Conservation (phyloP, 352 stramenopile species). For the Globisporangium cylindrosporum region DNA sequence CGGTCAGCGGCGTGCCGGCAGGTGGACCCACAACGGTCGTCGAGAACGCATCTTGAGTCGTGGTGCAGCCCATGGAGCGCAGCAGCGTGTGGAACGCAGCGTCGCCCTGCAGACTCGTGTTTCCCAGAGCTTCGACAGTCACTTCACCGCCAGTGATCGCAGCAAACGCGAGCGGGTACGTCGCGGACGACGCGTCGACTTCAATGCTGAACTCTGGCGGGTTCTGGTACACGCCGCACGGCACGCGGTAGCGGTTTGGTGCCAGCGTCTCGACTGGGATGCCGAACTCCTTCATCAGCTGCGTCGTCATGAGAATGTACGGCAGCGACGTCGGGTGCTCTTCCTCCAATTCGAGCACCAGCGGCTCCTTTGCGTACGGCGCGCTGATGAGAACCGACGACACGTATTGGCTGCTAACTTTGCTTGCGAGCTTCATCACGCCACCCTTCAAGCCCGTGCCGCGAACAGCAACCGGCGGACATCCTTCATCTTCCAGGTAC, state of each 20-base stretch:
- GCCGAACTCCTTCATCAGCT: slow-evolving; percentile 97
- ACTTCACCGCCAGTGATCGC: slow-evolving; percentile 95
- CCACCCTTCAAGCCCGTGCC: slow-evolving; percentile 73
- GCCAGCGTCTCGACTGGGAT: slow-evolving; percentile 90
- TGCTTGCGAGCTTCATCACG: slow-evolving; percentile 87
- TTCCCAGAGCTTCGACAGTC: slow-evolving; percentile 93
- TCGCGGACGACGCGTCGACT: slow-evolving; percentile 95
- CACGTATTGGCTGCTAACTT: slow-evolving; percentile 95
- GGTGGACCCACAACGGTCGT: slow-evolving; percentile 78
- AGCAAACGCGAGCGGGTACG: slow-evolving; percentile 95
- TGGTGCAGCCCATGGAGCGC: slow-evolving; percentile 75
- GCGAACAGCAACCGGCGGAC: slow-evolving; percentile 75
- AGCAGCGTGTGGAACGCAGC: slow-evolving; percentile 92
- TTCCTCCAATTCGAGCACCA: slow-evolving; percentile 91
- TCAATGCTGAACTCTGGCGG: slow-evolving; percentile 82
- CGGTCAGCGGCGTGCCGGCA: slow-evolving; percentile 66
- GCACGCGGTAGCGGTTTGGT: slow-evolving; percentile 72
- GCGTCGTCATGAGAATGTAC: slow-evolving; percentile 93
- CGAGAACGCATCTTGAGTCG: slow-evolving; percentile 50
- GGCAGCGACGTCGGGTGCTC: slow-evolving; percentile 96
- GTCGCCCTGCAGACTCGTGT: slow-evolving; percentile 93
- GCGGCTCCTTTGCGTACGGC: slow-evolving; percentile 76
- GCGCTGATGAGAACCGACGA: slow-evolving; percentile 95
- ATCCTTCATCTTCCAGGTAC: slow-evolving; percentile 62
- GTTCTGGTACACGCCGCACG: slow-evolving; percentile 72